These are phyloP conservation scores for Phytophthora boehmeriae DNA, from an alignment of 352 stramenopile species.

Conservation along the genomic window DNA sequence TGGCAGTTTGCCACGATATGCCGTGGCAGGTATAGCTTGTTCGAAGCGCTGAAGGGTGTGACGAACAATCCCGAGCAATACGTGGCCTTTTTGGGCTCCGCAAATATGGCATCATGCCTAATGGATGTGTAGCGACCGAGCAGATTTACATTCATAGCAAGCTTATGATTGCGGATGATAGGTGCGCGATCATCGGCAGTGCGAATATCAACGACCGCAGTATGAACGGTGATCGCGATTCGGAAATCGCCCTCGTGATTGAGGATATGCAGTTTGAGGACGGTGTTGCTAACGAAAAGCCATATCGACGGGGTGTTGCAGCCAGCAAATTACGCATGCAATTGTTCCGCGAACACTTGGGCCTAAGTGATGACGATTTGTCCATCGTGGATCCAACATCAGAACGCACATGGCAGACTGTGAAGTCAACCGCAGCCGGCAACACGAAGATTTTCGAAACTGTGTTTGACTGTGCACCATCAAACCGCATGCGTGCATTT, in stretches of 20 bases:
- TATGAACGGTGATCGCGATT: slow-evolving; percentile 92
- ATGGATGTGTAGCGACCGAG: slow-evolving; percentile 79
- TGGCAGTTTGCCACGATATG: slow-evolving; percentile 91
- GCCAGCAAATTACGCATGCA: slow-evolving; percentile 76
- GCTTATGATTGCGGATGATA: slow-evolving; percentile 91
- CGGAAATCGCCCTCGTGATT: slow-evolving; percentile 85
- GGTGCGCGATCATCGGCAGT: slow-evolving; percentile 90
- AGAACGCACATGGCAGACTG: slow-evolving; percentile 69
- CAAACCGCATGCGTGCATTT: slow-evolving; percentile 82
- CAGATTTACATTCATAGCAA: slow-evolving; percentile 95
- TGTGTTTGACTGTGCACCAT: slow-evolving; percentile 86
- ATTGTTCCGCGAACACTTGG: slow-evolving; percentile 85
- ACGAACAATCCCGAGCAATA: slow-evolving; percentile 76
- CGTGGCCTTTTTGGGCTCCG: slow-evolving; percentile 86
- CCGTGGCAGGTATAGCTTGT: slow-evolving; percentile 78
- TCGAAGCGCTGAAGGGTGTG: slow-evolving; percentile 67
- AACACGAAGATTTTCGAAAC: slow-evolving; percentile 85
- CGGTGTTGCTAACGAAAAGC: slow-evolving; percentile 75
- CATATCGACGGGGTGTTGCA: slow-evolving; percentile 64
- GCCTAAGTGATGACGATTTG: slow-evolving; percentile 61
- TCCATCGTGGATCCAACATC: slow-evolving; percentile 60
- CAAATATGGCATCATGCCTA: slow-evolving; percentile 84
- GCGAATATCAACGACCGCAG: slow-evolving; percentile 97
- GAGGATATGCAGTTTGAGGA: slow-evolving; percentile 86
- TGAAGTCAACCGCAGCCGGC: slow-evolving; percentile 53